Conservation (phyloP, 257 asterid genomes). For the Solanum lycopersicoides region DNA sequence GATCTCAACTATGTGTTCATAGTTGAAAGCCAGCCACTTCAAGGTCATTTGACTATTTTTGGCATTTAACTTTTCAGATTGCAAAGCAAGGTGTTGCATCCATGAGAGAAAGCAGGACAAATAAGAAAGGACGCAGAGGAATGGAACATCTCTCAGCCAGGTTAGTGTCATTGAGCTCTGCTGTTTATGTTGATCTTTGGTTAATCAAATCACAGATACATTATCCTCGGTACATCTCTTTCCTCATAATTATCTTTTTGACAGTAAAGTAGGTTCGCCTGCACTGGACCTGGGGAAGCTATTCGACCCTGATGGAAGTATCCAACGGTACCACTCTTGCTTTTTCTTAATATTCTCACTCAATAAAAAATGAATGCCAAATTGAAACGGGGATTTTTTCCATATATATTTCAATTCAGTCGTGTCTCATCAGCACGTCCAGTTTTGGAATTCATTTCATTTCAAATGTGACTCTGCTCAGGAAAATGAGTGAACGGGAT, state of each 20-base stretch:
- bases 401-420: neutral
- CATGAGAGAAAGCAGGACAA: conserved; percentile 79
- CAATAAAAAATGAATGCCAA: neutral
- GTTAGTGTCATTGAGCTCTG: conserved; percentile 12
- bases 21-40: neutral
- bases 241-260: neutral
- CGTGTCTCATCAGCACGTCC: neutral
- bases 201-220: neutral
- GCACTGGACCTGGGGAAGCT: conserved; percentile 82
- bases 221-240: neutral
- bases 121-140: conserved; percentile 77
- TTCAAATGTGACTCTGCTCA: conserved; percentile 6
- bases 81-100: conserved; percentile 87
- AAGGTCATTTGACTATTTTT: neutral
- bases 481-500: conserved; percentile 91
- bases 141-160: conserved; percentile 59
- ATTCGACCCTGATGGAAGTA: conserved; percentile 69
- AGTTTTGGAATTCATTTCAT: neutral
- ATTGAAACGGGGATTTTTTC: neutral
- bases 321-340: conserved; percentile 40
- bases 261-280: conserved; percentile 66
- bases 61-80: conserved; percentile 36
- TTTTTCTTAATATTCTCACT: neutral
- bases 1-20: neutral
- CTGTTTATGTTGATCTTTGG: neutral